Base-by-base conservation (phyloP, 306 rosid genomes). In the Carpinus fangiana region DNA sequence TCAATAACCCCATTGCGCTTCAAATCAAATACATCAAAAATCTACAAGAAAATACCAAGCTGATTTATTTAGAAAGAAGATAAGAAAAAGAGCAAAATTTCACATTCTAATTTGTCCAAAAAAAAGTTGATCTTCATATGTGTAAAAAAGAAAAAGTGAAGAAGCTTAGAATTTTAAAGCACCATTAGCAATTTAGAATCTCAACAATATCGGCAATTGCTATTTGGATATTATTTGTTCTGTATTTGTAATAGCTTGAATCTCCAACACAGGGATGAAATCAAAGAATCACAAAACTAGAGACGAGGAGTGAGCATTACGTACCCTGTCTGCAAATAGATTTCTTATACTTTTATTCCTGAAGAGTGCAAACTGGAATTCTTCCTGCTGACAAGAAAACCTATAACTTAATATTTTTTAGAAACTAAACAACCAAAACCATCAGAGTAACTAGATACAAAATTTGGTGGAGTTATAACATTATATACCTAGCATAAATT, bases 311-410 rank as follows among this genome's bases (percentile, higher is more conserved):
- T 36, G 31, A 59, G 80, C 59, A 78, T 84, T 6, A 82, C 90
- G 59, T 14, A 93, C 98, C 89, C 98, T 83, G 81, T 93, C 97
- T 0, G 98, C 93, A 65, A 95, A 95, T 71, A 95, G 90, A 83
- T 88, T 92, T 43, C 78, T 89, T 80, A 41, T 82, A 72, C 91
- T 84, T 76, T 78, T 82, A 70, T 95, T 91, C 80, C 78, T 81
- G 86, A 95, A 95, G 20, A 95, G 89, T 0, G 98, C 98, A 18
- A 95, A 89, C 89, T 90, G 98, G 73, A 95, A 91, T 88, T 95
- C 98, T 88, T 95, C 98, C 98, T 93, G 90, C 26, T 17, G 8
- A 66, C 60, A 67, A 70, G 66, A 31, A 75, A 59, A 56, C 45
- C 43, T 20, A 4, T 10, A 3, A 18, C 76, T 76, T 62, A 55